Percentiles rank a stretch among this genome's conserved stretches.
Evolutionary conservation across 2,329 filamentous ascomycete species (phyloP).

Genomic region (Paraphaeosphaeria sporulosa): DNA sequence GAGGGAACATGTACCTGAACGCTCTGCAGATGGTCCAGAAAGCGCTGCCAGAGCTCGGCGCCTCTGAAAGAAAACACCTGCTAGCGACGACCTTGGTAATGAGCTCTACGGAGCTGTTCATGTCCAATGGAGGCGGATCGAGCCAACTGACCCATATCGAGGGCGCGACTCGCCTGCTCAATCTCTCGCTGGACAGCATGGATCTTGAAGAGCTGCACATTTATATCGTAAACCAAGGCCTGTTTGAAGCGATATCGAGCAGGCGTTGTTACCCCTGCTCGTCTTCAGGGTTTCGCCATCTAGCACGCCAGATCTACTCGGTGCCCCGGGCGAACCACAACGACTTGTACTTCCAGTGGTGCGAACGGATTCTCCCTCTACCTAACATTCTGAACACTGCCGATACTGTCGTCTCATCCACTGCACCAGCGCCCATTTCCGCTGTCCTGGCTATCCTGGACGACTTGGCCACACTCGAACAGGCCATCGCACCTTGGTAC

Average conservation of each 20-base stretch:
- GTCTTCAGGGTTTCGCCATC: conserved; percentile 16
- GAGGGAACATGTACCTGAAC: conserved; percentile 22
- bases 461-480: conserved; percentile 22
- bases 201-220: conserved; percentile 26
- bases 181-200: conserved; percentile 11
- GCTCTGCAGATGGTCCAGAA: conserved; percentile 28
- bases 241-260: conserved; percentile 24
- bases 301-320: conserved; percentile 19
- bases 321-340: conserved; percentile 18
- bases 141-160: conserved; percentile 29
- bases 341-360: conserved; percentile 27
- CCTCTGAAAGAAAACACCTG: conserved; percentile 20
- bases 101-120: conserved; percentile 29
- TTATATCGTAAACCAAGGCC: conserved; percentile 26
- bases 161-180: conserved; percentile 26
- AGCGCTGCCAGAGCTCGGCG: conserved; percentile 20
- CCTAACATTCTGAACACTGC: conserved; percentile 24
- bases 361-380: conserved; percentile 25
- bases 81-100: conserved; percentile 30
- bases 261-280: conserved; percentile 25
- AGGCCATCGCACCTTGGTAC: conserved; percentile 20
- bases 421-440: background rate
- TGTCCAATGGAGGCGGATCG: conserved; percentile 25
- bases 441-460: conserved; percentile 18
- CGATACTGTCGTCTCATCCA: conserved; percentile 17